Evolutionary conservation across 108 stramenopile species (phyloP), one percentile per base, ranked within the genome.

Genomic region (Pelagomonas calceolata): DNA sequence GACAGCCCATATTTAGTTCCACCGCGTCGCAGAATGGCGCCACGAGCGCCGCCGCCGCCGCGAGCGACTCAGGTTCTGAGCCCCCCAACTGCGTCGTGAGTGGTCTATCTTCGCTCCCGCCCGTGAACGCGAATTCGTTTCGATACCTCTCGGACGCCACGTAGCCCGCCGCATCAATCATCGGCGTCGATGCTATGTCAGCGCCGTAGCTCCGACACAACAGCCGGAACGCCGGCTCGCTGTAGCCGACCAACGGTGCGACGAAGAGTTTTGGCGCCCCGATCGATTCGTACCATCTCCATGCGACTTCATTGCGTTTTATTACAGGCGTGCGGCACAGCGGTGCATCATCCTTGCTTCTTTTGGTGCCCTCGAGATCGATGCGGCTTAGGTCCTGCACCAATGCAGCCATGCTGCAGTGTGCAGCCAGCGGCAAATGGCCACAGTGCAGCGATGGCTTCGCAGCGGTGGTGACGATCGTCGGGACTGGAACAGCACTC

Each of bases 1-100:
- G 97, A 80, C 97, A 98, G 9, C 97, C 97, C 64, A 95, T 88
- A 77, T 99, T 99, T 66, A 99, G 74, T 76, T 99, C 98, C 32
- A 99, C 90, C 4, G 89, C 98, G 73, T 94, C 95, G 44, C 89
- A 77, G 14, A 65, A 17, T 0, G 79, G 72, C 73, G 93, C 88
- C 26, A 96, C 80, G 31, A 84, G 67, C 45, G 81, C 82, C 63
- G 91, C 94, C 26, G 96, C 94, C n/a, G 83, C 60, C 37, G 91
- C 70, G 73, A 99, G 64, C 18, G 78, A 68, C 30, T 86, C 83
- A 31, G 90, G 86, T 66, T 95, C 91, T 71, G 89, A 78, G 3
- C 95, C 96, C 75, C 94, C 93, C 66, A 99, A 83, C 84, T 98
- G 97, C 10, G 88, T 90, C 71, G 92, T 84, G 34, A 93, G 73